Percentiles rank a stretch among this genome's conserved stretches.
Conservation (phyloP, 1,284 basidiomycete species). For the Cystobasidium sp. region DNA sequence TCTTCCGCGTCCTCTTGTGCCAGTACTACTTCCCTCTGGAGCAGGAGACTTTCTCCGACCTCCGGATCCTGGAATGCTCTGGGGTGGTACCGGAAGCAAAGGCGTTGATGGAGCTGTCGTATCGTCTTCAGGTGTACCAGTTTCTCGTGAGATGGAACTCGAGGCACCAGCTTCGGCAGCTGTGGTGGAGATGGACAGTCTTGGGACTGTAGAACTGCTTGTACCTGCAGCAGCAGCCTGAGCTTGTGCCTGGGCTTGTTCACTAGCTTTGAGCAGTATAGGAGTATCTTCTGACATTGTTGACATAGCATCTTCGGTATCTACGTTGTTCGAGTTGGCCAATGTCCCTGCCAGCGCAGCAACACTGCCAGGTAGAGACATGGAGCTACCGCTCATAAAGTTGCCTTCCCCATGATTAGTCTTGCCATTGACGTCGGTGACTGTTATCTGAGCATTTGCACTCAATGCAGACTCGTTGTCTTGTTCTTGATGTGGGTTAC, state of each 20-base stretch:
- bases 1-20: slow-evolving; percentile 24
- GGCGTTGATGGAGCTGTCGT: slow-evolving; percentile 20
- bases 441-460: slow-evolving; percentile 12
- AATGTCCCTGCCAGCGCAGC: background rate
- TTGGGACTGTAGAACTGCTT: background rate
- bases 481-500: background rate
- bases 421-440: slow-evolving; percentile 18
- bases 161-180: background rate
- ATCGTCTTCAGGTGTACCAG: slow-evolving; percentile 11
- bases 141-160: slow-evolving; percentile 1
- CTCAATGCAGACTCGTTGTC: background rate
- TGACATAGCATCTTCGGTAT: slow-evolving; percentile 37
- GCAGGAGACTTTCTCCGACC: slow-evolving; percentile 14
- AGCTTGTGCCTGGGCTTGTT: slow-evolving; percentile 25
- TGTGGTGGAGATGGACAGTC: slow-evolving; percentile 7
- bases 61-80: background rate
- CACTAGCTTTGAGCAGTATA: slow-evolving; percentile 20
- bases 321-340: background rate
- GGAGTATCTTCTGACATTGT: slow-evolving; percentile 35
- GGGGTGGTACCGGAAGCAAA: slow-evolving; percentile 4
- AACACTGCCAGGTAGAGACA: slow-evolving; percentile 8
- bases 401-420: background rate
- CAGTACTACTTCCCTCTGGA: background rate
- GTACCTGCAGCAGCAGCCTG: background rate
- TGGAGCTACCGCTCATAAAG: slow-evolving; percentile 17